Evolutionary conservation across 148 eudicot genomes (phyloP), one percentile per base, ranked within the genome.

Genomic region (Oxyria digyna): DNA sequence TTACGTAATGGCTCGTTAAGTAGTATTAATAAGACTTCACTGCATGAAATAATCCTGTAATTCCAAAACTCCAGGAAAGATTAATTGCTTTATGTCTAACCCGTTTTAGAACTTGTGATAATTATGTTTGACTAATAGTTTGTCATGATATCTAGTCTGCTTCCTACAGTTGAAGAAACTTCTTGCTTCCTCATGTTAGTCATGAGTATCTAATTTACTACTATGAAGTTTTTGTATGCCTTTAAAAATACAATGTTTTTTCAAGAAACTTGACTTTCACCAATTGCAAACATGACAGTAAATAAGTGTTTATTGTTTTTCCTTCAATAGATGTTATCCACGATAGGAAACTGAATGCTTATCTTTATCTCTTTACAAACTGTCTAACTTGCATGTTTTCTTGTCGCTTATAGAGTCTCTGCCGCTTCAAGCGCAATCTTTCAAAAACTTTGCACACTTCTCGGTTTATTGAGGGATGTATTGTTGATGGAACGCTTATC

Each of bases 381-480:
- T 46, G 37, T 68, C 26, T 67, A 69, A 59, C 14, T 12, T 24
- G 64, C 32, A 42, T 76, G 70, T 57, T 71, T 67, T 31, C 55
- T 40, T 57, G 52, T 71, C 79, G 59, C 62, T 74, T 59, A 4
- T 31, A 94, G 99, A 82, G 82, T 79, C 69, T 84, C 99, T 54
- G 78, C 86, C 74, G 80, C 91, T 57, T 95, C 84, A 80, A 80
- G 80, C 80, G 70, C 67, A 17, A 84, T 87, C 69, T 83, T 88
- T 74, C 97, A 88, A 78, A 94, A 94, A 82, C 85, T 94, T 74
- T 90, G 97, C 78, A 87, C 85, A 41, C 81, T 94, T 70, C 90
- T 94, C 73, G 84, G 84, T 52, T 74, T 86, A 52, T 73, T 94
- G 48, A 85, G 87, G 87, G 91, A 94, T 71, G 79, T 94, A 62